Evolutionary conservation across 1,284 basidiomycete species (phyloP), one percentile per base, ranked within the genome.

Genomic region (Kwoniella shivajii): DNA sequence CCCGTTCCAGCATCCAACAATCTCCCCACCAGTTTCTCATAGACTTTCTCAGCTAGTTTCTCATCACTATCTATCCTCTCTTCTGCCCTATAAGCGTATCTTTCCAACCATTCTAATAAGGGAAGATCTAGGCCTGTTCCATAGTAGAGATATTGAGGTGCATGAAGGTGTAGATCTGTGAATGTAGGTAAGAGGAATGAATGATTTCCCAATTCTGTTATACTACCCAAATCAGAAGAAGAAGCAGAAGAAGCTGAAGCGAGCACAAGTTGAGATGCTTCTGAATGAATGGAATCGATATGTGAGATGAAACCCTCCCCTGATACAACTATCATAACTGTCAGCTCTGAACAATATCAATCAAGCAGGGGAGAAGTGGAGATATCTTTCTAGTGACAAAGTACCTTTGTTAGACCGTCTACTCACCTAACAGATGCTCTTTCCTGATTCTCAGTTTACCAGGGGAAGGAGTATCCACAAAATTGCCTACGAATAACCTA

Each of bases 71-170:
- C 90, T 5, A 93, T 80, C 22, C 83, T 69, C 64, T 88, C 85
- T 71, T 92, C 90, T 0, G 89, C 87, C 61, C 85, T 84, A 71
- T 88, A 90, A 1, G 88, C 85, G 64, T 89, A 90, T 42, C 82
- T 81, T 56, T 88, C 81, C 4, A 91, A 80, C 90, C 90, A 92
- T 67, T 88, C 76, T 85, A 92, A 87, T 34, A 93, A 78, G 0
- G 90, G 88, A 3, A 90, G 82, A 69, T 92, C 88, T 6, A 92
- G 81, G 0, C 90, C 90, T 5, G 85, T 90, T 2, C 90, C 90
- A 59, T 89, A 87, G 60, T 91, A 92, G 36, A 91, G 80, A 70
- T 88, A 91, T 70, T 92, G 90, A 1, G 90, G 89, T 0, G 89
- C 89, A 71, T 93, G 90, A 0, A 92, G 81, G 70, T 92, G 90